Conservation (phyloP, 805 yeast species). For the Saccharomyces paradoxus region DNA sequence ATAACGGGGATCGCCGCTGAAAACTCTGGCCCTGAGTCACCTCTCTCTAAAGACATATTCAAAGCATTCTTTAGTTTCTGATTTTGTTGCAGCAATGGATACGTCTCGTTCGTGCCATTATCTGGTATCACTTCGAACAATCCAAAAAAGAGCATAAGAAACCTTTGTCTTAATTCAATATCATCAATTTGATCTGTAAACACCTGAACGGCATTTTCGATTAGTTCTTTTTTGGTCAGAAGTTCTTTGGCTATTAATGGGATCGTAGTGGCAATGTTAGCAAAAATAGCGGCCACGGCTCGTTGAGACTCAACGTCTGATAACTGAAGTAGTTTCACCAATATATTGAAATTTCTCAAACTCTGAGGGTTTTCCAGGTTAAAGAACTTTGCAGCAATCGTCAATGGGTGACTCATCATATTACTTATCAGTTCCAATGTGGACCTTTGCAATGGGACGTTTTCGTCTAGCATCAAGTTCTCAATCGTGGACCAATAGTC, state of each 20-base stretch:
- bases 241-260: conserved; percentile 32
- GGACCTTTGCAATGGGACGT: conserved; percentile 46
- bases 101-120: conserved; percentile 3
- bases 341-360: conserved; percentile 34
- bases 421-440: conserved; percentile 59
- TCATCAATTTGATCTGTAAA: conserved; percentile 26
- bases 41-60: conserved; percentile 10
- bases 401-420: conserved; percentile 36
- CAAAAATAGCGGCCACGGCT: conserved; percentile 33
- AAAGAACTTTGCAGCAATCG: conserved; percentile 47
- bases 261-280: conserved; percentile 28
- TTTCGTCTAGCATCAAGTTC: conserved; percentile 36
- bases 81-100: conserved; percentile 5
- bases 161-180: conserved; percentile 26
- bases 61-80: conserved; percentile 9
- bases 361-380: conserved; percentile 37
- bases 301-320: conserved; percentile 36
- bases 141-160: conserved; percentile 28
- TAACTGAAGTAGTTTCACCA: conserved; percentile 35
- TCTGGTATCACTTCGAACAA: conserved; percentile 19
- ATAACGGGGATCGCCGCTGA: conserved; percentile 14
- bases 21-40: conserved; percentile 13
- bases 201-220: conserved; percentile 20
- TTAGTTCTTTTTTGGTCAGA: conserved; percentile 18
- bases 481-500: conserved; percentile 42